A percentile compares a stretch with the other conserved stretches of the same genome.
Conservation (phyloP, 2,329 filamentous ascomycete genomes). For the Phyllosticta citribraziliensis region DNA sequence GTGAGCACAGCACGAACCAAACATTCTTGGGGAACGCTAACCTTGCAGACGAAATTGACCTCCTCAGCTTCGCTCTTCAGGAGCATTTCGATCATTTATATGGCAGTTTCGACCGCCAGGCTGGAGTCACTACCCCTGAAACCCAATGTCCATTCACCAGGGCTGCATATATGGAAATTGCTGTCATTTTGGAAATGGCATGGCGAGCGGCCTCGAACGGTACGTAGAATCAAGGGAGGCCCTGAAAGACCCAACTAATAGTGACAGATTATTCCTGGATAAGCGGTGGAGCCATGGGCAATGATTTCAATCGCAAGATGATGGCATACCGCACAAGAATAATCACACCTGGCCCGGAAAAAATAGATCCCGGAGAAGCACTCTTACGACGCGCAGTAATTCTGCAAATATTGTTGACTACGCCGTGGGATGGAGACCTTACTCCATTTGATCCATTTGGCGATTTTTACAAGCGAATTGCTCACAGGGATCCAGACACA, state of each 20-base stretch:
- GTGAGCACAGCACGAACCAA: neutral
- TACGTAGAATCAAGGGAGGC: neutral
- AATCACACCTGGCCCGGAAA: too few species aligned
- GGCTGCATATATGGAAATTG: constrained; percentile 28
- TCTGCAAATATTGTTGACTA: too few species aligned
- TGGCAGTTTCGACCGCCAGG: neutral
- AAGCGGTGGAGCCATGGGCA: too few species aligned
- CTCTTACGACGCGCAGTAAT: too few species aligned
- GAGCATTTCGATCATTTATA: constrained; percentile 15
- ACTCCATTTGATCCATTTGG: too few species aligned
- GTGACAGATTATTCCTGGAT: neutral
- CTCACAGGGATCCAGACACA: too few species aligned
- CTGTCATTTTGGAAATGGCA: constrained; percentile 9
- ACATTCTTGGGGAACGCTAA: neutral
- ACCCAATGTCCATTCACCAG: constrained; percentile 24
- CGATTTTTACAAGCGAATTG: too few species aligned
- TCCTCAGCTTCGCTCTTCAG: constrained; percentile 16
- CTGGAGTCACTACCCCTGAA: neutral
- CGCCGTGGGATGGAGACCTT: too few species aligned
- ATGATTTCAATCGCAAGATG: too few species aligned
- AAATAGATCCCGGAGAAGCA: too few species aligned
- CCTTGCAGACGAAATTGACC: constrained; percentile 13
- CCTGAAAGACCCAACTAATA: neutral
- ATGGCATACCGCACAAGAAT: too few species aligned
- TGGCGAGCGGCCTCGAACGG: neutral